A percentile compares a stretch with the other conserved stretches of the same genome.
Conservation (phyloP, 31 red algal species). For the Asparagopsis taxiformis region DNA sequence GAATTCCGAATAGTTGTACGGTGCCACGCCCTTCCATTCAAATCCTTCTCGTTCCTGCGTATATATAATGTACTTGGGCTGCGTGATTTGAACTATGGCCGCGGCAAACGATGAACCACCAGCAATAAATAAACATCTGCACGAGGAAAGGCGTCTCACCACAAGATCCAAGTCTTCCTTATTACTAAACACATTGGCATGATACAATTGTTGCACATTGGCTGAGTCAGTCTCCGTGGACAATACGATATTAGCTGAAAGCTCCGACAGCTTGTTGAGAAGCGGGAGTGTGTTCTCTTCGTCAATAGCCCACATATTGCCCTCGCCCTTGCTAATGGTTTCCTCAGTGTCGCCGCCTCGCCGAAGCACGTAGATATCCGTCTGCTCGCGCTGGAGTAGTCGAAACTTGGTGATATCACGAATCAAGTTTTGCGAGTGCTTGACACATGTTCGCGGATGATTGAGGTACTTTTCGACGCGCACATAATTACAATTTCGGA, state of each 20-base stretch:
- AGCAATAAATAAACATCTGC: constrained; percentile 39
- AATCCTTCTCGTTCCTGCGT: constrained; percentile 12
- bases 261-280: background rate
- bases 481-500: constrained; percentile 12
- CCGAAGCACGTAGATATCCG: constrained; percentile 30
- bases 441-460: constrained; percentile 21
- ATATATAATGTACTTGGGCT: constrained; percentile 19
- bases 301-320: constrained; percentile 29
- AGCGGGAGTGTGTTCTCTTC: constrained; percentile 15
- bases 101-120: constrained; percentile 24
- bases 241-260: background rate
- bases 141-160: constrained; percentile 3
- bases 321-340: constrained; percentile 8
- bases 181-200: constrained; percentile 27
- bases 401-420: constrained; percentile 9
- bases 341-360: constrained; percentile 34
- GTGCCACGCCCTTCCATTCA: background rate
- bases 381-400: background rate
- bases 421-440: constrained; percentile 14
- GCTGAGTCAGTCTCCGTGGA: constrained; percentile 16
- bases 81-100: constrained; percentile 31
- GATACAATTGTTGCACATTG: constrained; percentile 3
- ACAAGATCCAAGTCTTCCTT: background rate
- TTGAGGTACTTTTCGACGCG: constrained; percentile 17
- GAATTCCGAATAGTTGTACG: constrained; percentile 27